These are phyloP conservation scores for Bipolaris sorokiniana DNA, from an alignment of 2,329 filamentous ascomycete species.

Conservation along the genomic window DNA sequence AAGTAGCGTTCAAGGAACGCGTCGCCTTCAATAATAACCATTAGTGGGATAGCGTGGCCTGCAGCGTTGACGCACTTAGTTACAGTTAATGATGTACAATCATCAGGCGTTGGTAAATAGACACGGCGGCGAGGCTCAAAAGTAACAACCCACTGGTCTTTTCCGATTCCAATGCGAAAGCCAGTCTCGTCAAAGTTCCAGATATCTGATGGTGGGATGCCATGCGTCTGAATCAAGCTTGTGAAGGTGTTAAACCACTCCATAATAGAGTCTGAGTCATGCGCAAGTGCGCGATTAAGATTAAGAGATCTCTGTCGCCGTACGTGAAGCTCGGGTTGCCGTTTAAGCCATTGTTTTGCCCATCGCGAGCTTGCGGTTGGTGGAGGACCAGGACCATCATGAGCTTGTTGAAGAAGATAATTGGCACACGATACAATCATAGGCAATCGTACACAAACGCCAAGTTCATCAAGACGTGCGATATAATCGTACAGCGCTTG, in stretches of 20 bases:
- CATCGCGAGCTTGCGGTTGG: not conserved
- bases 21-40: not conserved
- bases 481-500: not conserved
- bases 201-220: not conserved
- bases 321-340: not conserved
- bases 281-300: too few species aligned
- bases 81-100: not conserved
- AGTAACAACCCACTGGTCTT: not conserved
- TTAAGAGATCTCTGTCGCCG: too few species aligned
- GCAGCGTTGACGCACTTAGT: too few species aligned
- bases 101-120: not conserved
- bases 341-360: not conserved
- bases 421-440: not conserved
- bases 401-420: constrained; percentile 1
- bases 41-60: too few species aligned
- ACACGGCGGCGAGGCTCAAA: not conserved
- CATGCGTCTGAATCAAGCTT: not conserved
- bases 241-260: not conserved
- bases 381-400: not conserved
- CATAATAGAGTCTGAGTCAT: too few species aligned
- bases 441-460: not conserved
- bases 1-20: not conserved
- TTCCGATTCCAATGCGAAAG: not conserved
- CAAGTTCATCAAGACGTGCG: not conserved
- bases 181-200: not conserved